phyloP scores from a whole-genome alignment of 805 yeast species.

The Yarrowia hollandica region DNA sequence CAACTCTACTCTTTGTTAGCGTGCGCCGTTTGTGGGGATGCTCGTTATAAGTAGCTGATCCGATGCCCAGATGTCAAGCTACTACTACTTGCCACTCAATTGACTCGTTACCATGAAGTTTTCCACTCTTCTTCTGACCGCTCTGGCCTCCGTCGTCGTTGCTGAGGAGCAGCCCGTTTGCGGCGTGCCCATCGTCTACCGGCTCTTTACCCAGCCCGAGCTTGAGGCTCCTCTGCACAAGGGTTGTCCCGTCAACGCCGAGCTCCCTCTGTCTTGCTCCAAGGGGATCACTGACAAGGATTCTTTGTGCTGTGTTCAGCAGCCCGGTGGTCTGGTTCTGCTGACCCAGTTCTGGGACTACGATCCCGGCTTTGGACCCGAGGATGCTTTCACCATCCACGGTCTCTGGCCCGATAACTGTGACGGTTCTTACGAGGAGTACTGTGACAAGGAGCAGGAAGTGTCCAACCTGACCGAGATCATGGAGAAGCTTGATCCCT shows the following conservation, averaged over 20 bases:
- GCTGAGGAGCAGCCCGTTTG: constrained; percentile 14
- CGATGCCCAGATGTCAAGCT: neutral
- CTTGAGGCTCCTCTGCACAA: constrained; percentile 35
- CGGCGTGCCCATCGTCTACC: constrained; percentile 13
- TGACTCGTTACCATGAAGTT: constrained; percentile 5
- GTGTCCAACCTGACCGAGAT: constrained; percentile 53
- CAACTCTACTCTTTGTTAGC: constrained; percentile 1
- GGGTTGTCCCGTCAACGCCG: constrained; percentile 39
- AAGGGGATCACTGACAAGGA: constrained; percentile 29
- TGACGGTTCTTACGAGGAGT: constrained; percentile 77
- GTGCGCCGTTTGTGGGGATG: neutral
- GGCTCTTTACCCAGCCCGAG: constrained; percentile 10
- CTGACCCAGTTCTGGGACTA: constrained; percentile 95
- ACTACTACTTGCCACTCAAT: neutral
- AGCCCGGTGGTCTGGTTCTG: constrained; percentile 78
- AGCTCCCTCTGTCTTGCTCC: constrained; percentile 40
- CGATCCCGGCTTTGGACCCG: constrained; percentile 69
- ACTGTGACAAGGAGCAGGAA: constrained; percentile 63
- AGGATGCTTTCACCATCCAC: constrained; percentile 72
- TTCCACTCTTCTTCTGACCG: neutral
- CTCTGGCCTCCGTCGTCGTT: neutral
- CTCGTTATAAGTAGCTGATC: neutral
- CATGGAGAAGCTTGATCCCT: constrained; percentile 47
- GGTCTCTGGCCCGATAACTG: constrained; percentile 91
- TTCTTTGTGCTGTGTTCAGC: constrained; percentile 81